A percentile compares a stretch with the other conserved stretches of the same genome.
Conservation (phyloP, 148 eudicot species). For the Cornus florida region DNA sequence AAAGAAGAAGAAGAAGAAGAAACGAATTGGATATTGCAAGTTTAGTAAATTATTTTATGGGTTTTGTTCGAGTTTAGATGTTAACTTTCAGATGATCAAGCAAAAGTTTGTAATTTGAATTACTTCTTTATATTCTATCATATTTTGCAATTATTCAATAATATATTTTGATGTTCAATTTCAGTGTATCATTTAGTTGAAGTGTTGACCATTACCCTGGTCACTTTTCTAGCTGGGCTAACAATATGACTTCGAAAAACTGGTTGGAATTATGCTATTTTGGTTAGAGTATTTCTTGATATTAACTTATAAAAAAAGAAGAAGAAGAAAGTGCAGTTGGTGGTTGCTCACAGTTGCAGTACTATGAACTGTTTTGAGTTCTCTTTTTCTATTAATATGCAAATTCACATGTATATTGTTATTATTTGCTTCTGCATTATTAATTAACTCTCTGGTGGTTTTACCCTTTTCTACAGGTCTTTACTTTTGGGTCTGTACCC, state of each 20-base stretch:
- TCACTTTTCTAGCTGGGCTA: not conserved
- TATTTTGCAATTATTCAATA: not conserved
- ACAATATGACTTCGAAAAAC: not conserved
- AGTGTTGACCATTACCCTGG: not conserved
- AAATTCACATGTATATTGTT: not conserved
- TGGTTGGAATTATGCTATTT: not conserved
- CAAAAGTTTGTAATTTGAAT: not conserved
- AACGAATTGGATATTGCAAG: not conserved
- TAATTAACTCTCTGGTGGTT: not conserved
- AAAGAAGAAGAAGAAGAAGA: not conserved
- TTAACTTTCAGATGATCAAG: not conserved
- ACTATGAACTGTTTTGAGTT: not conserved
- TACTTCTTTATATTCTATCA: not conserved
- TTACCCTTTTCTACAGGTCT: constrained; percentile 47
- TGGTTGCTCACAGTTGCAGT: not conserved
- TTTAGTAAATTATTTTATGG: too few relatives aligned
- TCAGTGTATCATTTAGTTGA: not conserved
- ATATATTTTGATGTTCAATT: not conserved
- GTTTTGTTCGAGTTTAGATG: not conserved
- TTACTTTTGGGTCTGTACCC: constrained; percentile 93
- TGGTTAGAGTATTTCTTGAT: not conserved
- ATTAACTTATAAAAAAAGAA: too few relatives aligned
- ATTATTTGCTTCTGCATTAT: not conserved
- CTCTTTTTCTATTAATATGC: not conserved
- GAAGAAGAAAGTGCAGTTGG: not conserved